Conservation (phyloP, 148 eudicot genomes). For the Pharnaceum exiguum region DNA sequence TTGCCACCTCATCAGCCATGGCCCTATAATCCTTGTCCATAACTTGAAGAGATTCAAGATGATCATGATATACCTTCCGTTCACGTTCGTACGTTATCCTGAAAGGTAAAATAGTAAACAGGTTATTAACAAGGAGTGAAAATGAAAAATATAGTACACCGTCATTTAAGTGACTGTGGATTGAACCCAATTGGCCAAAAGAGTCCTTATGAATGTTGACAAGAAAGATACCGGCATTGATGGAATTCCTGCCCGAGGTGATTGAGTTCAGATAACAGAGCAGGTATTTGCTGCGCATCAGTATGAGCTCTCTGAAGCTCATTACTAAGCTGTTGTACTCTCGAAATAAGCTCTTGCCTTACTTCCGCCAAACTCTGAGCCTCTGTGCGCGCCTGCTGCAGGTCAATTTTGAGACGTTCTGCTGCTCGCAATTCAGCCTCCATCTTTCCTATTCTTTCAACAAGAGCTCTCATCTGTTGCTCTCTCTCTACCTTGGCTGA, state of each 20-base stretch:
- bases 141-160: background rate
- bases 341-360: constrained; percentile 74
- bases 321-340: constrained; percentile 52
- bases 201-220: background rate
- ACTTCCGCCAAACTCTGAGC: constrained; percentile 71
- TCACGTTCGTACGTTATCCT: constrained; percentile 95
- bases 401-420: constrained; percentile 64
- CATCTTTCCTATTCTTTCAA: constrained; percentile 69
- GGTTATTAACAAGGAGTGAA: background rate
- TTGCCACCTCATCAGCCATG: constrained; percentile 92
- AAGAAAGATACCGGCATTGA: constrained; percentile 64
- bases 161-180: background rate
- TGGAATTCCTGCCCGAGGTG: constrained; percentile 83
- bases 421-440: constrained; percentile 69
- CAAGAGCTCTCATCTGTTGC: constrained; percentile 57
- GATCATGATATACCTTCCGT: constrained; percentile 82
- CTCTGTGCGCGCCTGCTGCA: constrained; percentile 76
- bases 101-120: constrained; percentile 18
- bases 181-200: background rate
- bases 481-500: constrained; percentile 66
- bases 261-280: constrained; percentile 69
- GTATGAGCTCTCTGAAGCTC: constrained; percentile 72
- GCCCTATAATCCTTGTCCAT: constrained; percentile 91
- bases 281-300: constrained; percentile 71
- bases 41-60: constrained; percentile 89